Evolutionary conservation across 2,329 filamentous ascomycete genomes (phyloP), one percentile per base, ranked within the genome.

Genomic region (Emmonsiellopsis sp.): DNA sequence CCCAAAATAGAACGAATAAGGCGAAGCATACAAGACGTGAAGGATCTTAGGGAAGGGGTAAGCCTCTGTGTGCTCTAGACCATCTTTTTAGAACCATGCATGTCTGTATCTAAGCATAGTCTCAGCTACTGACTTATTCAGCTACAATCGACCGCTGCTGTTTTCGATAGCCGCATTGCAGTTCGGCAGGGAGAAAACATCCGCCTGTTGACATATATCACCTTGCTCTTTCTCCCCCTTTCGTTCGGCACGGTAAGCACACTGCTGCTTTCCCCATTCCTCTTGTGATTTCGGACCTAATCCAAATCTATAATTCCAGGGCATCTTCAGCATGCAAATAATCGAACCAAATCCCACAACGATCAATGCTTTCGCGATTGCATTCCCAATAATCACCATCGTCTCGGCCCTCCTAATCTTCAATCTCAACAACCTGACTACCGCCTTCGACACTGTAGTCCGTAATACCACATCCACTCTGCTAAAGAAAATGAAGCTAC

Each of bases 151-250:
- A 52, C 57, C 6, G 56, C 57, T 51, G 47, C 57, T n/a, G 42
- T 58, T 21, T 60, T 60, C 42, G 58, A 61, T 42, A 58, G 54
- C 44, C 56, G 58, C 11, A 58, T 55, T 32, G 49, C 57, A 9
- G 58, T 61, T n/a, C 52, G 56, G 7, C 58, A 61, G 47, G 58
- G 58, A 8, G 58, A 60, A 13, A 61, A 59, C 32, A 61, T 61
- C 43, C 58, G 58, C 34, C 51, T 60, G 6, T 46, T 61, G 11
- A 61, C 58, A 6, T 60, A 61, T 21, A 54, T 61, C 33, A 60
- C 56, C 11, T 49, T 61, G 47, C 51, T 60, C 4, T 61, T 60
- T 45, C 53, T 61, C 27, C 58, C 58, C 9, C 54, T 61, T 34
- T 57, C 58, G 9, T 61, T 61, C 42, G 51, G 53, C 39, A 60